Base-by-base conservation (phyloP, 805 yeast species). In the Yamadazyma philogaea region DNA sequence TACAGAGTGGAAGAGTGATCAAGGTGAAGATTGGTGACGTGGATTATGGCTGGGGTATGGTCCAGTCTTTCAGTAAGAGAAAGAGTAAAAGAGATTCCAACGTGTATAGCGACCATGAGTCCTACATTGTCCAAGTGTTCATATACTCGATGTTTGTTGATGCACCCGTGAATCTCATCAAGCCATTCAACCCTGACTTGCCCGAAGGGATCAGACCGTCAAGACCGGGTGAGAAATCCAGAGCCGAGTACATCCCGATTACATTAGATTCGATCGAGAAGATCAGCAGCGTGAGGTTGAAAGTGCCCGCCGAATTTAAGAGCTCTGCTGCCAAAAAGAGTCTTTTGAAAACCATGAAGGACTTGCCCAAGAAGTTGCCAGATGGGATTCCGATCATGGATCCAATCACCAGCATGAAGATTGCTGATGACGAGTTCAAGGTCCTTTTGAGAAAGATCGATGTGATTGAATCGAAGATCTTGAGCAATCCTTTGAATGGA, bases 21-120 rank as follows among this genome's bases (percentile, higher is more conserved):
- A 79, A 81, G 52, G 78, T 90, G 10, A 74, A 73, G 42, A 72
- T 90, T 38, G 76, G 75, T 14, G 69, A 67, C 6, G 63, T 75
- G 36, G 85, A 88, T 47, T 95, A 89, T 60, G 97, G 96, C n/a
- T 93, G 99, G 99, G 96, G 91, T 44, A 84, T 87, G 58, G 93
- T 90, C 10, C 80, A 86, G 8, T 79, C 81, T 36, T 86, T 82
- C 53, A 72, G 78, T 32, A 90, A 88, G 63, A 76, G 98, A 59
- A 64, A 66, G 36, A 78, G 70, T 55, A 84, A 80, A 55, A 75
- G 84, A 57, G 74, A 77, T 50, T 77, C 78, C 17, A 54, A 75
- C 8, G 80, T 77, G 42, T 87, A 68, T 60, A 73, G 83, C 14
- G 96, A 90, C 52, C 96, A 91, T 60, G 96, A 93, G 59, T 79